Percentiles rank a stretch among this genome's conserved stretches.
Evolutionary conservation across 805 yeast species (phyloP).

Genomic region (Sugiyamaella smithiae): DNA sequence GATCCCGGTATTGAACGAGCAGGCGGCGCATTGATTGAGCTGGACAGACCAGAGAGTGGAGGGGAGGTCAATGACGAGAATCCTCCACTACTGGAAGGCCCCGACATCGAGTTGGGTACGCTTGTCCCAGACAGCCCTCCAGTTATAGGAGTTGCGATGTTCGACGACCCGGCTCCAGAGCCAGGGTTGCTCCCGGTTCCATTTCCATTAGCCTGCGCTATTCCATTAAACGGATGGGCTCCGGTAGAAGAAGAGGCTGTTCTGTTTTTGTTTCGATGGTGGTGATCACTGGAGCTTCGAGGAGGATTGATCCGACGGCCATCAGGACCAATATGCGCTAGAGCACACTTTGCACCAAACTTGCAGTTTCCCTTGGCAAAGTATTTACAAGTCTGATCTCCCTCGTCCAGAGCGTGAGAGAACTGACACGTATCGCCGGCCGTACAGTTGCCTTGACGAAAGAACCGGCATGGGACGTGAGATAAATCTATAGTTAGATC

Average conservation of each 20-base stretch:
- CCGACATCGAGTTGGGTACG: too few species aligned
- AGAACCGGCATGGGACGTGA: conserved; percentile 97
- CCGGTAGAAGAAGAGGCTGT: conserved; percentile 2
- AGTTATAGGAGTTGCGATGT: background rate
- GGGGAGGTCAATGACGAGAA: too few species aligned
- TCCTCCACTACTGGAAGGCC: too few species aligned
- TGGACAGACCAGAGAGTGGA: too few species aligned
- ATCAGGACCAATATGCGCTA: conserved; percentile 87
- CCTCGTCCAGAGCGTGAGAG: conserved; percentile 66
- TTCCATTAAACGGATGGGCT: background rate
- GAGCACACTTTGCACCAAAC: conserved; percentile 91
- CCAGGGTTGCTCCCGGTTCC: conserved; percentile 3
- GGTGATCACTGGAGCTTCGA: conserved; percentile 3
- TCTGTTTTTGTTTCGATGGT: conserved; percentile 7
- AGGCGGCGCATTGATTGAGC: too few species aligned
- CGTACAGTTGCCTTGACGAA: conserved; percentile 87
- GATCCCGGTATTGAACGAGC: background rate
- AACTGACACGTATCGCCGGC: conserved; percentile 93
- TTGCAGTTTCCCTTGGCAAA: conserved; percentile 96
- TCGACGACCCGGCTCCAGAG: background rate
- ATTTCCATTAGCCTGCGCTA: conserved; percentile 1
- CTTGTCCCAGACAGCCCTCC: too few species aligned
- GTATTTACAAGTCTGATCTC: conserved; percentile 69
- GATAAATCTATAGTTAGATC: conserved; percentile 54
- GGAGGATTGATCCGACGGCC: conserved; percentile 68